Conservation (phyloP, 2,329 filamentous ascomycete species). For the Aspergillus persii region DNA sequence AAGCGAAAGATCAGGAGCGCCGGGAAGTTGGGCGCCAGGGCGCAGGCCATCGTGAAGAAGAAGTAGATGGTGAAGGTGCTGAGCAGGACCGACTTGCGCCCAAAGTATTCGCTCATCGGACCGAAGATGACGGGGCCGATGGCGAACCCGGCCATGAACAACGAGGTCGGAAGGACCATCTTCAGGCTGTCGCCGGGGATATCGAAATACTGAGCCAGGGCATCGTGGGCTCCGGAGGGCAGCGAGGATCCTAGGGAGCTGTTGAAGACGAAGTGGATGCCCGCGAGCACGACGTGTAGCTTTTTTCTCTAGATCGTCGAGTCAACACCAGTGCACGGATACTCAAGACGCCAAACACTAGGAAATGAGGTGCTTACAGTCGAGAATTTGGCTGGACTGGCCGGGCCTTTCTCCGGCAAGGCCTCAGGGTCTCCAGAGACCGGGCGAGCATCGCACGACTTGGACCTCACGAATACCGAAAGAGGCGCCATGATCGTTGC, state of each 20-base stretch:
- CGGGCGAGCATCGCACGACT: neutral
- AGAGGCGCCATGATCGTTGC: neutral
- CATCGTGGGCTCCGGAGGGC: constrained; percentile 16
- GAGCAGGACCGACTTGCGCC: constrained; percentile 42
- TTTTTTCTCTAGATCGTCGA: constrained; percentile 2
- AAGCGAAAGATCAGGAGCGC: constrained; percentile 41
- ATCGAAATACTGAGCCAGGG: constrained; percentile 13
- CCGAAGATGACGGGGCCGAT: constrained; percentile 39
- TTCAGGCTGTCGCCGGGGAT: constrained; percentile 19
- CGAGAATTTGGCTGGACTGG: neutral
- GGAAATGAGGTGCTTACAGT: neutral
- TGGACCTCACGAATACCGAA: neutral
- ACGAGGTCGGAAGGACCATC: constrained; percentile 28
- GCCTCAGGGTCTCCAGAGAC: neutral
- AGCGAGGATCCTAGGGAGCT: constrained; percentile 20
- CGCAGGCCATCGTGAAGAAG: constrained; percentile 39
- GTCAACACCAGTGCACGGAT: neutral
- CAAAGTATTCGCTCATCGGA: constrained; percentile 38
- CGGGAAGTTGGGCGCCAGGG: constrained; percentile 37
- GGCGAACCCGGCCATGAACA: constrained; percentile 30
- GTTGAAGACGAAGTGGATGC: constrained; percentile 18
- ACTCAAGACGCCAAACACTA: neutral
- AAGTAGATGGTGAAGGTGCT: constrained; percentile 44
- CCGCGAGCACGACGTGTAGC: constrained; percentile 15
- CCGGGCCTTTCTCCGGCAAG: neutral